Percentiles rank a stretch among this genome's conserved stretches.
phyloP scores from a whole-genome alignment of 2,329 filamentous ascomycete species.

The Cercospora sojina region DNA sequence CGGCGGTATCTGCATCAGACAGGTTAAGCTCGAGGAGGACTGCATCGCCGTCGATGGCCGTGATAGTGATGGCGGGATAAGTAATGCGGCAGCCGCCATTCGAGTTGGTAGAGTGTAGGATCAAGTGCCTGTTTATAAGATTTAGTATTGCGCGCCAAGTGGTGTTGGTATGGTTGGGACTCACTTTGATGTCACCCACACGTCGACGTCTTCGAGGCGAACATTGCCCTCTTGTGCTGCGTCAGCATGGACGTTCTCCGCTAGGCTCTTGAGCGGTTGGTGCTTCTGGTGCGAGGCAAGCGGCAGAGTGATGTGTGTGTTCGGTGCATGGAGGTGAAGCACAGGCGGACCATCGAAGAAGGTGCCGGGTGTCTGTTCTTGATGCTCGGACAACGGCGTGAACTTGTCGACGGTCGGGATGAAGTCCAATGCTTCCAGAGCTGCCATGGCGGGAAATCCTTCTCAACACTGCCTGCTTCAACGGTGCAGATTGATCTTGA shows the following conservation, averaged over 20 bases:
- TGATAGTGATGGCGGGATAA: constrained; percentile 72
- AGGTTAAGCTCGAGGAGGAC: constrained; percentile 70
- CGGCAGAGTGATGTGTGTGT: constrained; percentile 39
- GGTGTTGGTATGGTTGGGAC: not conserved
- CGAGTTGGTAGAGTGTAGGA: constrained; percentile 60
- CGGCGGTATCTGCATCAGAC: constrained; percentile 57
- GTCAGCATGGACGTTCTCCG: not conserved
- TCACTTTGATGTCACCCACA: constrained; percentile 51
- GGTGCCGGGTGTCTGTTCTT: constrained; percentile 68
- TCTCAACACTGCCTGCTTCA: not conserved
- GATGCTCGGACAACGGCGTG: constrained; percentile 65
- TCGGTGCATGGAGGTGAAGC: constrained; percentile 61
- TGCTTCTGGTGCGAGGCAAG: constrained; percentile 6
- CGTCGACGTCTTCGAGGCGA: constrained; percentile 38
- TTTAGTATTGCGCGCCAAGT: not conserved
- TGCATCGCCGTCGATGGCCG: constrained; percentile 64
- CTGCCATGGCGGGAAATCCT: not conserved
- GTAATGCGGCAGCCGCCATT: constrained; percentile 66
- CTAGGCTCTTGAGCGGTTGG: not conserved
- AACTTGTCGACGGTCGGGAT: constrained; percentile 42
- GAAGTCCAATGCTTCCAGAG: not conserved
- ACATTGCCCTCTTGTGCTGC: constrained; percentile 29
- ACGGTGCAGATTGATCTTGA: not conserved
- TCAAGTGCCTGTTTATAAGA: constrained; percentile 51
- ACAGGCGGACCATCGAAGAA: constrained; percentile 72